phyloP scores from a whole-genome alignment of 1,139 yeast genomes.

The Spathaspora sp. region DNA sequence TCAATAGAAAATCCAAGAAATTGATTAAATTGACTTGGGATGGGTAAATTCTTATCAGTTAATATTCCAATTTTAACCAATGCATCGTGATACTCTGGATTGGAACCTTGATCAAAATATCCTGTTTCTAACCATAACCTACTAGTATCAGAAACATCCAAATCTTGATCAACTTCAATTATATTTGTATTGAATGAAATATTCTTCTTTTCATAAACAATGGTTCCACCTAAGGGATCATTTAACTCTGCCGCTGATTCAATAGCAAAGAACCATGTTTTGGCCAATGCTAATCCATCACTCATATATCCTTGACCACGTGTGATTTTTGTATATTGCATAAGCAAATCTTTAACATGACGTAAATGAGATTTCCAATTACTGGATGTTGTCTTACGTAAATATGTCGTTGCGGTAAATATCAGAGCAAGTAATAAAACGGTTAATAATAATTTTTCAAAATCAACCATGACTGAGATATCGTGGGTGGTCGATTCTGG shows the following conservation, averaged over 20 bases:
- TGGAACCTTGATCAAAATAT: slow-evolving; percentile 24
- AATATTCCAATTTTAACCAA: slow-evolving; percentile 30
- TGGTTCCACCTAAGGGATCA: slow-evolving; percentile 33
- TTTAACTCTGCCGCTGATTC: slow-evolving; percentile 38
- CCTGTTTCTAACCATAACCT: slow-evolving; percentile 35
- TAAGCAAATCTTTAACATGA: slow-evolving; percentile 41
- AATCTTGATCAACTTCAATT: slow-evolving; percentile 14
- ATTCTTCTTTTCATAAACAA: slow-evolving; percentile 15
- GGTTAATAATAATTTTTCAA: slow-evolving; percentile 39
- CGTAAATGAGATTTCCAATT: slow-evolving; percentile 41
- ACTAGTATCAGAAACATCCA: slow-evolving; percentile 18
- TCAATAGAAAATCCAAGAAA: slow-evolving; percentile 34
- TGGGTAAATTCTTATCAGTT: slow-evolving; percentile 15
- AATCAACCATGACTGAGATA: slow-evolving; percentile 17
- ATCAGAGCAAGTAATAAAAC: slow-evolving; percentile 37
- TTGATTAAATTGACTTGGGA: slow-evolving; percentile 29
- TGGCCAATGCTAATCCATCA: slow-evolving; percentile 44
- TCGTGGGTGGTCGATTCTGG: slow-evolving; percentile 15
- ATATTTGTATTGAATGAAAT: slow-evolving; percentile 10
- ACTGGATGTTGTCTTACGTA: slow-evolving; percentile 3
- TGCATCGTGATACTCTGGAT: slow-evolving; percentile 36
- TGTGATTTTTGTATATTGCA: slow-evolving; percentile 29
- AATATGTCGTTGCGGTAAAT: slow-evolving; percentile 31
- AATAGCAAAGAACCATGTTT: slow-evolving; percentile 47
- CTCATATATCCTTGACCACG: slow-evolving; percentile 19